These are phyloP conservation scores for Populus deltoides DNA, from an alignment of 345 rosid genomes.

Conservation along the genomic window DNA sequence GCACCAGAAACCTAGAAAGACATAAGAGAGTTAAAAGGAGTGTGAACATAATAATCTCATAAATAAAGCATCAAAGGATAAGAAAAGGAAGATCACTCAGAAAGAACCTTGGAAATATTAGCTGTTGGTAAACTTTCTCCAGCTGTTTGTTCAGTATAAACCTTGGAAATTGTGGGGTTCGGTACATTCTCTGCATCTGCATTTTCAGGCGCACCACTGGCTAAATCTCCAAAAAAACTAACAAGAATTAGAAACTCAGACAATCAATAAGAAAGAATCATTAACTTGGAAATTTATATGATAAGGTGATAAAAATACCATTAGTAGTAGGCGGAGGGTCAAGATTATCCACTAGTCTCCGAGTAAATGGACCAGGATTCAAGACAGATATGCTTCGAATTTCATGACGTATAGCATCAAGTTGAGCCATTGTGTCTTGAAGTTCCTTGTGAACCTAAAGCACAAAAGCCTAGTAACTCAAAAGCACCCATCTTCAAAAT, in stretches of 20 bases:
- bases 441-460: constrained; percentile 79
- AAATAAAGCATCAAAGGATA: background rate
- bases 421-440: constrained; percentile 76
- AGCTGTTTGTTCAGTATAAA: constrained; percentile 23
- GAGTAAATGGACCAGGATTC: constrained; percentile 70
- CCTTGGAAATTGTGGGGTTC: constrained; percentile 3
- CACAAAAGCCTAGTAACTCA: background rate
- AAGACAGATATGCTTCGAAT: constrained; percentile 63
- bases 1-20: constrained; percentile 25
- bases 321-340: constrained; percentile 26
- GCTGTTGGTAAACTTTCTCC: constrained; percentile 23
- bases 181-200: constrained; percentile 1
- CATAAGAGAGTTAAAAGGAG: background rate
- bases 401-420: constrained; percentile 86
- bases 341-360: constrained; percentile 50
- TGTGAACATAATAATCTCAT: background rate
- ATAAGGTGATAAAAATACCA: constrained; percentile 29
- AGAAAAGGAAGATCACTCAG: background rate
- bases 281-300: background rate
- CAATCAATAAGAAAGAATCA: background rate
- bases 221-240: constrained; percentile 4
- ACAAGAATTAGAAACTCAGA: background rate
- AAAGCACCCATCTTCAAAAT: background rate
- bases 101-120: constrained; percentile 42
- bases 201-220: background rate